A percentile compares a stretch with the other conserved stretches of the same genome.
Evolutionary conservation across 306 rosid genomes (phyloP).

Genomic region (Canavalia ensiformis): DNA sequence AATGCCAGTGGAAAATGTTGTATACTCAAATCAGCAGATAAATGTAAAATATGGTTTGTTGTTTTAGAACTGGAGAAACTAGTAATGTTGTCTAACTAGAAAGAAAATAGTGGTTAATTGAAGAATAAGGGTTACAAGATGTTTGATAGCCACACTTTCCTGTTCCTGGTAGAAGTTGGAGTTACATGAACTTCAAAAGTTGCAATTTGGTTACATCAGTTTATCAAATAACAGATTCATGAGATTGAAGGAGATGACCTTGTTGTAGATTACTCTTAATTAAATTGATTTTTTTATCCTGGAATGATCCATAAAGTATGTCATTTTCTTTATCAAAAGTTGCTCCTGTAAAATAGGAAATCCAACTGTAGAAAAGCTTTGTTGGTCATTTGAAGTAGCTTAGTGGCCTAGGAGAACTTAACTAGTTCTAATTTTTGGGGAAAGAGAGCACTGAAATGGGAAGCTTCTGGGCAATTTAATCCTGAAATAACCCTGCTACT

Average conservation of each 20-base stretch:
- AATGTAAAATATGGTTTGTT: not conserved
- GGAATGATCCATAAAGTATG: not conserved
- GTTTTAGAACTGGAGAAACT: not conserved
- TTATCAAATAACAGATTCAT: slow-evolving; percentile 14
- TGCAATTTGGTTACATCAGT: slow-evolving; percentile 1
- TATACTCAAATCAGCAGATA: not conserved
- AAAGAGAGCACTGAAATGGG: not conserved
- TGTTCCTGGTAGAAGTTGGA: not conserved
- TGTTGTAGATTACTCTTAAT: not conserved
- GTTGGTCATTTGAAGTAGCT: not conserved
- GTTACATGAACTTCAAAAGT: not conserved
- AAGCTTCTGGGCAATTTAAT: not conserved
- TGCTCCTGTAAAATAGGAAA: not conserved
- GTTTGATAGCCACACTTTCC: slow-evolving; percentile 9
- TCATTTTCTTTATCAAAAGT: not conserved
- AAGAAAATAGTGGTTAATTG: not conserved
- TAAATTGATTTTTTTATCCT: not conserved
- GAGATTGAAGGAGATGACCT: not conserved
- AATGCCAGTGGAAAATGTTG: slow-evolving; percentile 2
- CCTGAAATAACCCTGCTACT: slow-evolving; percentile 22
- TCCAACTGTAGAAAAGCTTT: not conserved
- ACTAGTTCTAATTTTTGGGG: slow-evolving; percentile 10
- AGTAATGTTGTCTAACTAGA: not conserved
- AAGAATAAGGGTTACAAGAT: slow-evolving; percentile 13
- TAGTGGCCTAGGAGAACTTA: not conserved